Evolutionary conservation across 805 yeast genomes (phyloP).

Genomic region (Zygoascus ofunaensis): DNA sequence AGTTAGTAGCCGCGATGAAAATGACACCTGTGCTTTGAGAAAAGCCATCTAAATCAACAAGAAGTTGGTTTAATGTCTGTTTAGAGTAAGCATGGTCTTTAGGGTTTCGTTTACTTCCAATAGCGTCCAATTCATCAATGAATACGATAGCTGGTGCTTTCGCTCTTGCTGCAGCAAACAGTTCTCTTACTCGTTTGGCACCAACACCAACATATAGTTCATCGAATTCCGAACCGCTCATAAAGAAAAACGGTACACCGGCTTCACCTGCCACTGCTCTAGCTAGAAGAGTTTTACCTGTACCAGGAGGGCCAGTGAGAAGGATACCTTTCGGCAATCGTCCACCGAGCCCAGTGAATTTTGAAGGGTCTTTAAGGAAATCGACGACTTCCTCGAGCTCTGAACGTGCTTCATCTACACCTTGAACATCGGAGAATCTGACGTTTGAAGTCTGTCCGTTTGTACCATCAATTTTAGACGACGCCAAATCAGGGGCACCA

Average conservation of each 20-base stretch:
- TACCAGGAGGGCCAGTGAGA: conserved; percentile 97
- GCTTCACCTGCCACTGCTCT: conserved; percentile 99
- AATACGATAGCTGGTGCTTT: conserved; percentile 96
- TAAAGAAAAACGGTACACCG: conserved; percentile 95
- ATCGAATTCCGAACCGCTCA: conserved; percentile 98
- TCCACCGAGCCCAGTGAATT: conserved; percentile 95
- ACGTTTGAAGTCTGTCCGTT: conserved; percentile 83
- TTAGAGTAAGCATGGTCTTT: conserved; percentile 97
- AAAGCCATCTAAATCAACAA: conserved; percentile 89
- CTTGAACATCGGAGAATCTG: conserved; percentile 86
- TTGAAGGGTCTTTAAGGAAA: conserved; percentile 89
- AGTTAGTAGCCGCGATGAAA: conserved; percentile 96
- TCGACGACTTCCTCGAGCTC: conserved; percentile 98
- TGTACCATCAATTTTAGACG: conserved; percentile 63
- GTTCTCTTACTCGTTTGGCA: conserved; percentile 93
- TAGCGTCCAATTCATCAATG: conserved; percentile 96
- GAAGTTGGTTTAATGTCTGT: conserved; percentile 90
- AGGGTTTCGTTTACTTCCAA: conserved; percentile 96
- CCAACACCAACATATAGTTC: conserved; percentile 98
- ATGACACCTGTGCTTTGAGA: conserved; percentile 89
- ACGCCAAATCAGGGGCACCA: conserved; percentile 28
- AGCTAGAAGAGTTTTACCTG: conserved; percentile 88
- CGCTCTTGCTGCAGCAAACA: conserved; percentile 85
- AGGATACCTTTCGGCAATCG: conserved; percentile 95
- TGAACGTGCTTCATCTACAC: conserved; percentile 97